A percentile compares a stretch with the other conserved stretches of the same genome.
phyloP scores from a whole-genome alignment of 2,329 filamentous ascomycete genomes.

The Scedosporium minutisporum region DNA sequence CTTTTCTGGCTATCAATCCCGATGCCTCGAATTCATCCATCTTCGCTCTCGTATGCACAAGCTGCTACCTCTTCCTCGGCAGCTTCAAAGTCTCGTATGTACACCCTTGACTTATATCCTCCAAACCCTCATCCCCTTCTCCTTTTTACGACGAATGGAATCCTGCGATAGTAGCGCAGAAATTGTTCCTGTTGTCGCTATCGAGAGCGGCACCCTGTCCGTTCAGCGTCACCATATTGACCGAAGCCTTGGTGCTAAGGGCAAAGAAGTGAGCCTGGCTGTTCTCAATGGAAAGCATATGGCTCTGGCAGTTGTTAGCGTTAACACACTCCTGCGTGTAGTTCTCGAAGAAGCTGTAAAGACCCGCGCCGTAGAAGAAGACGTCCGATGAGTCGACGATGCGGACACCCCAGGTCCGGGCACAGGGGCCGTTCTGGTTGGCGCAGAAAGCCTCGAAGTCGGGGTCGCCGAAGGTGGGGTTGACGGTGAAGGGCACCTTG shows the following conservation, averaged over 20 bases:
- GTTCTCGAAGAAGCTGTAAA: constrained; percentile 81
- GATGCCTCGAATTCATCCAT: too few species aligned
- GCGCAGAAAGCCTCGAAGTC: constrained; percentile 53
- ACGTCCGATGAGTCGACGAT: constrained; percentile 58
- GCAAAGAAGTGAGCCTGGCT: constrained; percentile 54
- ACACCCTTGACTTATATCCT: neutral
- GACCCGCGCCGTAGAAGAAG: constrained; percentile 60
- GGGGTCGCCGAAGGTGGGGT: constrained; percentile 54
- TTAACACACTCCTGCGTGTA: constrained; percentile 62
- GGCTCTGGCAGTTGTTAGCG: constrained; percentile 62
- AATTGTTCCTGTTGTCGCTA: constrained; percentile 55
- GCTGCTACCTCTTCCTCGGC: neutral
- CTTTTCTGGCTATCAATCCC: neutral
- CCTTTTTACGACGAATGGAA: constrained; percentile 24
- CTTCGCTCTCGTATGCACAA: neutral
- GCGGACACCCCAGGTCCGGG: constrained; percentile 69
- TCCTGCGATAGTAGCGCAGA: constrained; percentile 50
- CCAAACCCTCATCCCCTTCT: neutral
- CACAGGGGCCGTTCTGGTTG: constrained; percentile 48
- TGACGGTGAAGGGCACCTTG: constrained; percentile 51
- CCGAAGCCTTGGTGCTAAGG: constrained; percentile 63
- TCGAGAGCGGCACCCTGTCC: constrained; percentile 44
- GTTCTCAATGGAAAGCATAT: constrained; percentile 65
- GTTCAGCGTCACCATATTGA: constrained; percentile 62
- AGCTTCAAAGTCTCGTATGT: neutral